These are phyloP conservation scores for Holtermanniella nyarrowii DNA, from an alignment of 768 basidiomycete genomes.

Conservation along the genomic window DNA sequence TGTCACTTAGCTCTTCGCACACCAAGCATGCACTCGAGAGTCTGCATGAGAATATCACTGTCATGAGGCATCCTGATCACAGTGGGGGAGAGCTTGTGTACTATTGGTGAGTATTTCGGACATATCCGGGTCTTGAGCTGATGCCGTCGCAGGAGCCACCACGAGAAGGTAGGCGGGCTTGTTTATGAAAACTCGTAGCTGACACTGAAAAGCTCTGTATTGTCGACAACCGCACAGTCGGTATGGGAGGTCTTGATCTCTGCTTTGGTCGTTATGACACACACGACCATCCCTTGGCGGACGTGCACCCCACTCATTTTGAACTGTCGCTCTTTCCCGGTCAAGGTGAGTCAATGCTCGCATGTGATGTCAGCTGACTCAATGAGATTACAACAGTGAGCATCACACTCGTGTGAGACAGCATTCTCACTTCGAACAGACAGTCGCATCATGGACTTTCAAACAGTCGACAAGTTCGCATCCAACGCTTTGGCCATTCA, in stretches of 20 bases:
- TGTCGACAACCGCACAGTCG: conserved; percentile 36
- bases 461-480: conserved; percentile 54
- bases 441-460: conserved; percentile 41
- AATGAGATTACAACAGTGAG: conserved; percentile 25
- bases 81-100: conserved; percentile 17
- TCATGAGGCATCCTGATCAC: conserved; percentile 48
- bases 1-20: conserved; percentile 77
- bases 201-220: conserved; percentile 40
- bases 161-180: conserved; percentile 17
- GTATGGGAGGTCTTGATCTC: conserved; percentile 75
- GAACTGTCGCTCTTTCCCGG: conserved; percentile 76
- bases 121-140: too few relatives aligned
- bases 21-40: conserved; percentile 76
- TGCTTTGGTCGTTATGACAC: conserved; percentile 98
- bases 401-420: neutral
- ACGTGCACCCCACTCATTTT: conserved; percentile 83
- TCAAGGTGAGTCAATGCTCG: conserved; percentile 39
- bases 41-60: conserved; percentile 76
- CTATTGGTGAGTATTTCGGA: neutral
- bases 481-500: conserved; percentile 39
- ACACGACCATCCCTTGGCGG: conserved; percentile 67
- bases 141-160: neutral
- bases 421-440: conserved; percentile 65
- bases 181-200: conserved; percentile 29
- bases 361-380: neutral